These are phyloP conservation scores for Penicillium verhagenii DNA, from an alignment of 495 filamentous ascomycete genomes.

Conservation along the genomic window DNA sequence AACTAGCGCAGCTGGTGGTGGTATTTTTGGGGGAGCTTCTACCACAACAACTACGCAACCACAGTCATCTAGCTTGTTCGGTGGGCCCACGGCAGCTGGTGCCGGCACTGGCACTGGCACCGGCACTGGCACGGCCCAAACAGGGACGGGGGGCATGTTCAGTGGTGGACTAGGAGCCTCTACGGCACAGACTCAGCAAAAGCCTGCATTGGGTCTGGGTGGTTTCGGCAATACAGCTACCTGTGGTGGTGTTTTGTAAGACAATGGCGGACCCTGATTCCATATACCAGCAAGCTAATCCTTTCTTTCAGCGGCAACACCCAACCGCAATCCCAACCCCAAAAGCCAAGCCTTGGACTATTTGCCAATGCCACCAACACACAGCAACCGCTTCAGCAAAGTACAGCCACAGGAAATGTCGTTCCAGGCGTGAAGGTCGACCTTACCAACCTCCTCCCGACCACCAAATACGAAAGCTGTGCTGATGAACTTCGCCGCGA, in stretches of 20 bases:
- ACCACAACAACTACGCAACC: constrained; percentile 43
- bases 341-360: constrained; percentile 40
- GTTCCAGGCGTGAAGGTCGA: constrained; percentile 74
- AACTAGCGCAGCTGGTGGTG: constrained; percentile 29
- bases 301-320: background rate
- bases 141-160: constrained; percentile 43
- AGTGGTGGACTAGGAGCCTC: constrained; percentile 33
- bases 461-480: constrained; percentile 87
- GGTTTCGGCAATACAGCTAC: constrained; percentile 19
- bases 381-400: constrained; percentile 50
- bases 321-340: constrained; percentile 33
- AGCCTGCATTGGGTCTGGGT: constrained; percentile 28
- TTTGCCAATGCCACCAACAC: constrained; percentile 37
- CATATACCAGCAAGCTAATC: background rate
- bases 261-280: background rate
- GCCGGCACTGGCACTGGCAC: constrained; percentile 35
- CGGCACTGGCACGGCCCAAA: constrained; percentile 30
- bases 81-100: constrained; percentile 36
- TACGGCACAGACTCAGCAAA: constrained; percentile 38
- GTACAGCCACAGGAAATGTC: constrained; percentile 39
- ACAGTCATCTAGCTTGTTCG: constrained; percentile 46
- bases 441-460: constrained; percentile 70
- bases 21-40: constrained; percentile 51
- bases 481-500: constrained; percentile 75
- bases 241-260: constrained; percentile 52